Evolutionary conservation across 2,329 filamentous ascomycete species (phyloP), one percentile per base, ranked within the genome.

Genomic region (Xylariaceae sp.): DNA sequence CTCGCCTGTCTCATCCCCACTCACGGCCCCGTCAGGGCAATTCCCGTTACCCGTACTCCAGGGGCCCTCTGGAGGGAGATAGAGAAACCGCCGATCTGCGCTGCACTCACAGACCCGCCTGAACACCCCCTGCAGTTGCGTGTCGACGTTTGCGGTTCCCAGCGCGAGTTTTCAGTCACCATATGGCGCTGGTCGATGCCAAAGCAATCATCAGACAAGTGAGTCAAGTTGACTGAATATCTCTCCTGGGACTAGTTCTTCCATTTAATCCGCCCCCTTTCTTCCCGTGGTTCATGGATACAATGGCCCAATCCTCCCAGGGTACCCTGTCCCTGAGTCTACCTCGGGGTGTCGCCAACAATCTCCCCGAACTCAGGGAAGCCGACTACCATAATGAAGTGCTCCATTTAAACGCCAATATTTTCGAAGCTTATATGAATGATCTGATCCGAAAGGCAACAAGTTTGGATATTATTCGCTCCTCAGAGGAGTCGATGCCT

Each of bases 391-490:
- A 66, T 45, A 61, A 37, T 23, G 65, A 72, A 57, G 70, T 73
- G 48, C 61, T 73, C 45, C 68, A 66, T 50, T 59, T 64, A 30
- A 62, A 66, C 23, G 51, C 61, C 51, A 62, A 64, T 39, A 58
- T 63, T 39, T 59, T 64, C 56, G 63, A 68, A 47, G 61, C 62
- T 37, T 68, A 70, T 51, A 55, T 73, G 63, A 56, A 71, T 47
- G 65, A 68, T 39, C 64, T 78, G 53, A 57, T 71, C n/a, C 63
- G 64, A 49, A 74, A 68, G 62, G 76, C 76, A 10, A 60, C 65
- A 9, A 63, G 67, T 4, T 61, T 78, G 57, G 74, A 75, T 49
- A 76, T 78, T 56, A 67, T 70, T 11, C 59, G 69, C 5, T 64
- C 68, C 45, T 71, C 66, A 47, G 65, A 68, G 39, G 71, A 53